phyloP scores from a whole-genome alignment of 2,329 filamentous ascomycete species.

The Fusarium marasasianum region DNA sequence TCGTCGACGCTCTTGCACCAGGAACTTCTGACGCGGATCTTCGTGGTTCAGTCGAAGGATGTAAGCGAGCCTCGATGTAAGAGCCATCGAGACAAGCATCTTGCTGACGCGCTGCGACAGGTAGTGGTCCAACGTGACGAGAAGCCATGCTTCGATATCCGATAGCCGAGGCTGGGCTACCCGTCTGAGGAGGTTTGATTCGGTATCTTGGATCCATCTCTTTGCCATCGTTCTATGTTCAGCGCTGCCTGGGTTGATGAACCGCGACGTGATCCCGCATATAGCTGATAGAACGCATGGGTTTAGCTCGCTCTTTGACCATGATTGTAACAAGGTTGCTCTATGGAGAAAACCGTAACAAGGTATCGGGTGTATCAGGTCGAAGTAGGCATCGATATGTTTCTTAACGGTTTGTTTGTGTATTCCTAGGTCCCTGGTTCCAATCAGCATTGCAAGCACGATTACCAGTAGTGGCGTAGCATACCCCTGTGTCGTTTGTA shows the following conservation, averaged over 20 bases:
- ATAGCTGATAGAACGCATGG: conserved; percentile 3
- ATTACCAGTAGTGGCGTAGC: rapidly evolving
- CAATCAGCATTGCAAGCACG: rapidly evolving
- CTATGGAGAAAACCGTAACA: conserved; percentile 20
- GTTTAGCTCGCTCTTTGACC: conserved; percentile 13
- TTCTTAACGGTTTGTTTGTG: conserved; percentile 3
- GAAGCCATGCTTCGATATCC: conserved; percentile 35
- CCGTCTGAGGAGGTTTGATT: conserved; percentile 20
- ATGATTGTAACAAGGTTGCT: conserved; percentile 17
- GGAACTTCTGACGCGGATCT: conserved; percentile 17
- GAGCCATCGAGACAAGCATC: conserved; percentile 31
- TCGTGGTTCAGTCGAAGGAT: conserved; percentile 38
- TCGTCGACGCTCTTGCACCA: conserved; percentile 25
- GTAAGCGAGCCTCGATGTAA: conserved; percentile 26
- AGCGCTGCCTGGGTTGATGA: neutral
- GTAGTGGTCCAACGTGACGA: conserved; percentile 32
- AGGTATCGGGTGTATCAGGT: conserved; percentile 18
- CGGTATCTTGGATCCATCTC: conserved; percentile 29
- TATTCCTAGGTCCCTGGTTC: conserved; percentile 2
- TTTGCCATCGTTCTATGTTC: neutral
- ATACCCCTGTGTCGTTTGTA: neutral
- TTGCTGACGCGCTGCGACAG: conserved; percentile 34
- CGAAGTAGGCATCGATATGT: conserved; percentile 24
- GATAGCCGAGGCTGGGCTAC: conserved; percentile 25
- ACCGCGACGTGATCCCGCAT: conserved; percentile 10